Evolutionary conservation across 441 rosid genomes (phyloP).

Genomic region (Francoa sonchifolia): DNA sequence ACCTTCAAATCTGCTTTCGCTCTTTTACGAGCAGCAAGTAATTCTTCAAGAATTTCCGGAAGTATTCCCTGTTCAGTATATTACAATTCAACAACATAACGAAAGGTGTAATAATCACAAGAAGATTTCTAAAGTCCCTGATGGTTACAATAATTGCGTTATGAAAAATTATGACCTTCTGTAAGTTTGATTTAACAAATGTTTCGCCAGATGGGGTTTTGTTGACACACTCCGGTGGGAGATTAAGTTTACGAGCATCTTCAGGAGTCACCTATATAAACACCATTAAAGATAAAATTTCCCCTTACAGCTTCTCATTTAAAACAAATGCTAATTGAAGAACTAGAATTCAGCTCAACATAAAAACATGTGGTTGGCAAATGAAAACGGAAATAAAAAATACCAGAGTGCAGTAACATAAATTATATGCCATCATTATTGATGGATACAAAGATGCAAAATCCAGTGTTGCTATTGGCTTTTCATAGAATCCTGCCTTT

Average conservation of each 20-base stretch:
- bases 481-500: constrained; percentile 81
- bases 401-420: constrained; percentile 95
- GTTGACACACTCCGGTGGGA: constrained; percentile 69
- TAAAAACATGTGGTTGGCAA: constrained; percentile 3
- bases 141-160: no score
- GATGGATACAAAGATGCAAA: constrained; percentile 97
- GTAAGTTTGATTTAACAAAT: constrained; percentile 77
- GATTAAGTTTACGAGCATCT: constrained; percentile 70
- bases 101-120: neutral
- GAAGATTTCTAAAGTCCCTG: no score
- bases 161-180: constrained; percentile 46
- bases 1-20: constrained; percentile 97
- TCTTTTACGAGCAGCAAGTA: constrained; percentile 82
- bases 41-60: constrained; percentile 98
- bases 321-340: neutral
- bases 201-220: constrained; percentile 93
- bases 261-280: constrained; percentile 70
- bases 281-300: constrained; percentile 15
- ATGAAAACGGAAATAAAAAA: constrained; percentile 14
- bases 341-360: constrained; percentile 1
- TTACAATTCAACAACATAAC: no score
- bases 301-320: constrained; percentile 11
- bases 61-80: constrained; percentile 61
- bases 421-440: constrained; percentile 98
- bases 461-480: constrained; percentile 93